Percentiles rank a stretch among this genome's conserved stretches.
Conservation (phyloP, 208 protist species). For the Acanthamoeba royreba region DNA sequence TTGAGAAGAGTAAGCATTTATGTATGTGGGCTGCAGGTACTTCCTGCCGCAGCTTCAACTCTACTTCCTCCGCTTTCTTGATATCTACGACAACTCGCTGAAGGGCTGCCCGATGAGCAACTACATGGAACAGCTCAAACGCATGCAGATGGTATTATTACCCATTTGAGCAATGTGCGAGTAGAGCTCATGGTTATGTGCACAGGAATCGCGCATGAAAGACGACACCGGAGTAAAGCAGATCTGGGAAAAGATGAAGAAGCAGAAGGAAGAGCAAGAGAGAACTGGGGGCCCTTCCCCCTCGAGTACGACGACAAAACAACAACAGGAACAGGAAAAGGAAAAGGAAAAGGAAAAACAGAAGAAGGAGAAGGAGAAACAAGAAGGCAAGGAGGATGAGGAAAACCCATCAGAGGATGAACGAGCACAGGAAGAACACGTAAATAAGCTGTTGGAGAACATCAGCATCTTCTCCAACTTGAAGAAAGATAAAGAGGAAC, state of each 20-base stretch:
- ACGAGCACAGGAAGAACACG: background rate
- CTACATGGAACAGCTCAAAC: conserved; percentile 14
- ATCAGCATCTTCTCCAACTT: conserved; percentile 17
- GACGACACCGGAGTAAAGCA: conserved; percentile 8
- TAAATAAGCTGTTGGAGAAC: background rate
- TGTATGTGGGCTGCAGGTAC: no score
- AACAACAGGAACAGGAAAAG: no score
- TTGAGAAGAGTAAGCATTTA: no score
- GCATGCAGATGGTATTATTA: background rate
- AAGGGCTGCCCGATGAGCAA: background rate
- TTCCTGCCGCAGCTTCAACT: conserved; percentile 31
- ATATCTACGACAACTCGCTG: conserved; percentile 35
- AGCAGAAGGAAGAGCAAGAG: background rate
- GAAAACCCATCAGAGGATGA: background rate
- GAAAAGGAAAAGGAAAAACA: background rate
- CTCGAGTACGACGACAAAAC: background rate
- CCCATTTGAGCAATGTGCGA: no score
- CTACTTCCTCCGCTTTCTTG: conserved; percentile 44
- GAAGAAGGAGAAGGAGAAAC: background rate
- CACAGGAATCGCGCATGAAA: background rate
- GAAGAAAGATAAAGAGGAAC: conserved; percentile 15
- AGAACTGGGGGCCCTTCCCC: background rate
- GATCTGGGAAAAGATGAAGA: conserved; percentile 31
- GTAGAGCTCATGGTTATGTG: no score
- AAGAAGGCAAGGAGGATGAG: background rate